A percentile compares a stretch with the other conserved stretches of the same genome.
Conservation (phyloP, 345 rosid species). For the Hevea brasiliensis region DNA sequence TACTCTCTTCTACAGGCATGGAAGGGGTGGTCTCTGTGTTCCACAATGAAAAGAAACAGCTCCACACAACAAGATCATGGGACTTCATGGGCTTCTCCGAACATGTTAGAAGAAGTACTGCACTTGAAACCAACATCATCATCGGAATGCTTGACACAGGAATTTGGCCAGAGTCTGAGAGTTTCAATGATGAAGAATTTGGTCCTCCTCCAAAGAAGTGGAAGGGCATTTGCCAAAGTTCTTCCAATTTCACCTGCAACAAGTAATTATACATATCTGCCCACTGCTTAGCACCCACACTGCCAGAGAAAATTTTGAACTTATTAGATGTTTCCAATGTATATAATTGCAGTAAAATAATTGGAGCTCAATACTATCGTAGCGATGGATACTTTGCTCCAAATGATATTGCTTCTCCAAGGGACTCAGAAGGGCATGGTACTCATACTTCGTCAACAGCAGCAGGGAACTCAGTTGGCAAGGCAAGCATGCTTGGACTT, state of each 20-base stretch:
- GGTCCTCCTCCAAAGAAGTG: conserved; percentile 14
- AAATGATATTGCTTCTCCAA: neutral
- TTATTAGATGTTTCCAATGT: neutral
- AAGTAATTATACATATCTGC: neutral
- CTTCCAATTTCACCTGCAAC: conserved; percentile 20
- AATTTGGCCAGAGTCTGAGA: conserved; percentile 14
- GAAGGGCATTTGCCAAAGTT: conserved; percentile 7
- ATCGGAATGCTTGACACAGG: conserved; percentile 12
- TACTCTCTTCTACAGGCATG: neutral
- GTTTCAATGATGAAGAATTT: conserved; percentile 13
- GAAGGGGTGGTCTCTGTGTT: conserved; percentile 11
- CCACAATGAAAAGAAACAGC: neutral
- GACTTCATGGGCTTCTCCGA: conserved; percentile 7
- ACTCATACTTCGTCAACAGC: conserved; percentile 28
- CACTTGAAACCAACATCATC: neutral
- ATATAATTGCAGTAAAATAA: conserved; percentile 13
- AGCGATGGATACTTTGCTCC: neutral
- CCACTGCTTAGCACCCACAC: too few relatives aligned
- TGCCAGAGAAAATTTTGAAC: too few relatives aligned
- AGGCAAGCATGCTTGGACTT: conserved; percentile 15
- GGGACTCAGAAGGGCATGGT: conserved; percentile 23
- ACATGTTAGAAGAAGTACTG: neutral
- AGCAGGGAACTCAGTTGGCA: conserved; percentile 8
- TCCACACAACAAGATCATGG: conserved; percentile 21
- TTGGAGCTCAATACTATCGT: conserved; percentile 18